Evolutionary conservation across 352 stramenopile species (phyloP), one percentile per base, ranked within the genome.

Genomic region (Pythium grandisporangium): DNA sequence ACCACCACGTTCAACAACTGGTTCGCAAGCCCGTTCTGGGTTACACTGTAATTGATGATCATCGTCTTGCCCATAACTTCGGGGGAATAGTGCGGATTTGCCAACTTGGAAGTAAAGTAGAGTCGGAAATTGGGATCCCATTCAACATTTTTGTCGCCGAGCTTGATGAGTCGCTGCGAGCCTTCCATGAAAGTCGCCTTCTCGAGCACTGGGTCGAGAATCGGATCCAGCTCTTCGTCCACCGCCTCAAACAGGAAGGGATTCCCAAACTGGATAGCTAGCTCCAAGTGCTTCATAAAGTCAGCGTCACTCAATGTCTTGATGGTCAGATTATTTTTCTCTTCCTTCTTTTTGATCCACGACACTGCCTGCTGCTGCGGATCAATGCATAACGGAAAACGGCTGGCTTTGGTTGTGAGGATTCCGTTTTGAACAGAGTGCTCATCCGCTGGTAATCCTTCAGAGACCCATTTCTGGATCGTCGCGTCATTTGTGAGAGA

Each of bases 31-130:
- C 92, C 92, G 25, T 91, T 70, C 40, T 96, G 81, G 0, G 92
- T 97, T 6, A 98, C 92, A 43, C 78, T 92, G 63, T 98, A 98
- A 63, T 98, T 98, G 42, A 98, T 90, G 34, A 97, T 95, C 86
- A 96, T 96, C 0, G 89, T 97, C 45, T 98, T 97, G 21, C 89
- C 84, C 90, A 98, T 97, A 24, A 98, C 83, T 59, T 97, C 91
- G 5, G 91, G 91, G 0, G 81, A 95, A 55, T 97, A 97, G 53
- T 96, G 86, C 22, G 91, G 91, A 35, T 97, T 97, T 1, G 84
- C 84, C 14, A 97, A 66, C 51, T 97, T 97, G 4, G 86, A 96
- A 2, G 91, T 97, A 49, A 98, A 93, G 46, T 96, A 98, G 3
- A 98, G 54, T 0, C 87, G 70, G 51, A 98, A 97, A 49, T 92